A percentile compares a stretch with the other conserved stretches of the same genome.
Conservation (phyloP, 331 rosid species). For the Stylosanthes scabra region DNA sequence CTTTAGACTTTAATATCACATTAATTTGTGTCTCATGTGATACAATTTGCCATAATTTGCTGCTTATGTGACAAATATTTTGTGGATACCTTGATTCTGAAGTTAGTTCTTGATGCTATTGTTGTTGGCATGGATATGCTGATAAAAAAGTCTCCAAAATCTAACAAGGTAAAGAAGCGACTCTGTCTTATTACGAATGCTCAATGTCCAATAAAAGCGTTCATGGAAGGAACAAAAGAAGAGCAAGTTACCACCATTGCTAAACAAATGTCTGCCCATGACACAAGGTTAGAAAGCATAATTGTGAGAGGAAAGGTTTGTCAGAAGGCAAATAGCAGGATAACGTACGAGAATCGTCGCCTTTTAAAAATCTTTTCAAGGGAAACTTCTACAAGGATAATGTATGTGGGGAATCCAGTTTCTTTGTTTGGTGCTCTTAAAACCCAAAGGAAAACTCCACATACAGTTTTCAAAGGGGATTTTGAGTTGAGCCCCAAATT, state of each 20-base stretch:
- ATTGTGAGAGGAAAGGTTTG: conserved; percentile 64
- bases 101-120: conserved; percentile 89
- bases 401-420: conserved; percentile 68
- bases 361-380: conserved; percentile 68
- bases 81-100: conserved; percentile 65
- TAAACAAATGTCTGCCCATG: conserved; percentile 68
- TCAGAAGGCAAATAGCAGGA: conserved; percentile 48
- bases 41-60: neutral
- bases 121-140: conserved; percentile 94
- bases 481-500: conserved; percentile 72
- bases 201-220: conserved; percentile 64
- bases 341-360: conserved; percentile 77
- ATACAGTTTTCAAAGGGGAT: conserved; percentile 84
- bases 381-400: conserved; percentile 74
- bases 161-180: conserved; percentile 81
- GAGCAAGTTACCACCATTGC: conserved; percentile 85
- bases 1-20: conserved; percentile 13
- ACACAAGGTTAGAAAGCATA: conserved; percentile 85
- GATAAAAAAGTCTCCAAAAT: conserved; percentile 76
- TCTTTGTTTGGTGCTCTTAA: conserved; percentile 81
- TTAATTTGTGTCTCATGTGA: neutral
- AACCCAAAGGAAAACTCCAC: conserved; percentile 73
- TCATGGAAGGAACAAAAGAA: conserved; percentile 81
- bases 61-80: too few relatives aligned
- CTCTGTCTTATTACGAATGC: conserved; percentile 89